Evolutionary conservation across 2,329 filamentous ascomycete species (phyloP), one percentile per base, ranked within the genome.

Genomic region (Xylariales sp.): DNA sequence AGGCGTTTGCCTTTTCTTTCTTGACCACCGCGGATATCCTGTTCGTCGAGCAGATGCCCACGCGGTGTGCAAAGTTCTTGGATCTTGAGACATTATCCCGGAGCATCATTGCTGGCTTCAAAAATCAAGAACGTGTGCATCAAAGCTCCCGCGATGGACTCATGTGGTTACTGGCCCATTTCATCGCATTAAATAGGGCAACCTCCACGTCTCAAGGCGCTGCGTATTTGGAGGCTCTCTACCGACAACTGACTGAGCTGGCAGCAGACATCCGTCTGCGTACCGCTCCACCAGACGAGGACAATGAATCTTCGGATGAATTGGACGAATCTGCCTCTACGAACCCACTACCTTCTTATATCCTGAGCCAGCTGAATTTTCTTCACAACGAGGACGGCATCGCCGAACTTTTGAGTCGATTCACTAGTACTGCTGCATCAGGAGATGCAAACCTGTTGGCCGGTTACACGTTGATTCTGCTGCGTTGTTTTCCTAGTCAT

Each of bases 391-490:
- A 87, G 58, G 74, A 82, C 31, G 86, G 84, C 28, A 86, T 95
- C 40, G 78, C 82, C 0, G 73, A 73, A 18, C 66, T 84, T 6
- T 63, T 87, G 7, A 59, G 57, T 10, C 60, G 58, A 45, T 65
- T 71, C 44, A 64, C 64, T 3, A 59, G 60, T 45, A 64, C 53
- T 51, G 54, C 53, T 14, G 46, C 52, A 5, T 65, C 67, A 6
- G 69, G 76, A 44, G 78, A 86, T 56, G 83, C 86, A 2, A 85
- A 84, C 51, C 68, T 88, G 10, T 70, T 95, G 28, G 88, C 91
- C 10, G 88, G 85, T 20, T 97, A 95, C 57, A 88, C 89, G 3
- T 70, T 97, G 28, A 90, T 87, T 1, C 68, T 98, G 3, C 69
- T 97, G 4, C 80, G 86, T 44, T 90, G 89, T 52, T 97, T 97